Evolutionary conservation across 2,329 filamentous ascomycete species (phyloP).

Genomic region (Dryadomyces sulphureus): DNA sequence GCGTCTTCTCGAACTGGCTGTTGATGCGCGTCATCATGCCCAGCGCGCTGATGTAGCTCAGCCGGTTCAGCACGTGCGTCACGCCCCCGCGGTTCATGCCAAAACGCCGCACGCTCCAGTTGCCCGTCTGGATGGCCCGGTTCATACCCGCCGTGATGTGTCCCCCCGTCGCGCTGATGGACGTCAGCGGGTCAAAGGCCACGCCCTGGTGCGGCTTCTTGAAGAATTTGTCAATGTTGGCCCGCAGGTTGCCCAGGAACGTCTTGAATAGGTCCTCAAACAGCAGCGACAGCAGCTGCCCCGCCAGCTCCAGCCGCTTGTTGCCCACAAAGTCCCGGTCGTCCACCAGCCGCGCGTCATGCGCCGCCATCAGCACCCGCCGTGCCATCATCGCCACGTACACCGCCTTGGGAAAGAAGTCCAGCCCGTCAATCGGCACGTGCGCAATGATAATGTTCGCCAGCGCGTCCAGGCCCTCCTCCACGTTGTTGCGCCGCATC

Average conservation of each 20-base stretch:
- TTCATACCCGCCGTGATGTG: constrained; percentile 89
- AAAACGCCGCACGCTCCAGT: constrained; percentile 96
- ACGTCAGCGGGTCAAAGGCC: constrained; percentile 72
- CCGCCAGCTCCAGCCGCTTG: constrained; percentile 87
- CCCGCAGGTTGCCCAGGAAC: constrained; percentile 77
- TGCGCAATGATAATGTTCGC: constrained; percentile 90
- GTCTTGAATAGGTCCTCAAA: constrained; percentile 98
- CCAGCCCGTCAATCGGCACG: constrained; percentile 77
- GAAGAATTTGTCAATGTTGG: constrained; percentile 86
- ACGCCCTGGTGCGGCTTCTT: constrained; percentile 86
- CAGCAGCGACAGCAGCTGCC: constrained; percentile 80
- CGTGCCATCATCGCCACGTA: constrained; percentile 96
- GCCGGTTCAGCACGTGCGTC: constrained; percentile 84
- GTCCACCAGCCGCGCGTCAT: constrained; percentile 79
- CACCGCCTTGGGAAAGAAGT: constrained; percentile 93
- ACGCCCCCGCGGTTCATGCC: constrained; percentile 97
- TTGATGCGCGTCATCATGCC: constrained; percentile 99
- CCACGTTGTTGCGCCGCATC: constrained; percentile 62
- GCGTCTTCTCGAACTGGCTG: constrained; percentile 96
- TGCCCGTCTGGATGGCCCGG: constrained; percentile 89
- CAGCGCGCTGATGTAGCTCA: constrained; percentile 91
- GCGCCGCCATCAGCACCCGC: constrained; percentile 86
- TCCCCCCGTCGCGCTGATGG: constrained; percentile 72
- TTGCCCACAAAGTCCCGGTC: constrained; percentile 97
- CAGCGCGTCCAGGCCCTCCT: constrained; percentile 85